A percentile compares a stretch with the other conserved stretches of the same genome.
Evolutionary conservation across 257 asterid species (phyloP).

Genomic region (Nicotiana noctiflora): DNA sequence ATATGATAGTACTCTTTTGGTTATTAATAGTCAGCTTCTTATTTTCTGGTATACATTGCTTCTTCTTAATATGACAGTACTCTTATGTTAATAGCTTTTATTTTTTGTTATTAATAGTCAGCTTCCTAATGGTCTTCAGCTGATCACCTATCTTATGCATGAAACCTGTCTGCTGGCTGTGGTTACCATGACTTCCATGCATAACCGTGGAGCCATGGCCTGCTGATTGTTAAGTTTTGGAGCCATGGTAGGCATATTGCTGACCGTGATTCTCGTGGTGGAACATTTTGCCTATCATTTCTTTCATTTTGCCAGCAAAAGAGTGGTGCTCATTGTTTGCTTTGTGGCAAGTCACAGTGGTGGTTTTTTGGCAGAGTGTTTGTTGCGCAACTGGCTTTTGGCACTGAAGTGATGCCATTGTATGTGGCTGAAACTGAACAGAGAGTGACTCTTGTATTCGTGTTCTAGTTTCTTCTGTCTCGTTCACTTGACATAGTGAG

Average conservation of each 20-base stretch:
- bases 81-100: too few species aligned
- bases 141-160: conserved; percentile 3
- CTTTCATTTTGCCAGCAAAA: conserved; percentile 7
- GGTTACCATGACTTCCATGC: not conserved
- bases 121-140: conserved; percentile 8
- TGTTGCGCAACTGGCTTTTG: not conserved
- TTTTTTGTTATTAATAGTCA: too few species aligned
- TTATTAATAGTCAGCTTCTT: too few species aligned
- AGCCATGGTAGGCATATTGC: not conserved
- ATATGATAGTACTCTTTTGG: too few species aligned
- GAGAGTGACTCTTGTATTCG: not conserved
- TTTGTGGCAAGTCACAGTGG: conserved; percentile 7
- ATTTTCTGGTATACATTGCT: too few species aligned
- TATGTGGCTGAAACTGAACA: not conserved
- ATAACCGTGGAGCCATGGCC: not conserved
- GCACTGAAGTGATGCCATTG: conserved; percentile 15
- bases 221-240: not conserved
- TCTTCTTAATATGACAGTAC: too few species aligned
- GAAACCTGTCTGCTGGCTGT: not conserved
- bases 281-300: not conserved
- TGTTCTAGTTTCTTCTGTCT: not conserved
- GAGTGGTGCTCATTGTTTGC: conserved; percentile 9
- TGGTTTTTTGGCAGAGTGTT: conserved; percentile 2
- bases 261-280: conserved; percentile 2
- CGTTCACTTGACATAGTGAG: not conserved